These are phyloP conservation scores for Laburnicola sp. DNA, from an alignment of 2,329 filamentous ascomycete genomes.

Conservation along the genomic window DNA sequence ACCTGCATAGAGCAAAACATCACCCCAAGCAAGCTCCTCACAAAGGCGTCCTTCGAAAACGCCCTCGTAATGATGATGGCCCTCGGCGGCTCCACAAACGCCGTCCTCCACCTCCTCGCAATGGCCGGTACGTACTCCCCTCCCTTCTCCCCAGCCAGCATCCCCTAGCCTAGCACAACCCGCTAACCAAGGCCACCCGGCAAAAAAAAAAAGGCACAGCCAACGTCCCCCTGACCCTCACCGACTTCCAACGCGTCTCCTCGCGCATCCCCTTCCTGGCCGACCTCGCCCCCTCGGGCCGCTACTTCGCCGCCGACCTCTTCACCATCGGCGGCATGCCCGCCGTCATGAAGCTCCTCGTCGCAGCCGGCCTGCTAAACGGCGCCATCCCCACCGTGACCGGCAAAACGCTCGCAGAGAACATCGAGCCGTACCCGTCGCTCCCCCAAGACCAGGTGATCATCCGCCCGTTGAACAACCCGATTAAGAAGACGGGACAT, in stretches of 20 bases:
- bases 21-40: conserved; percentile 76
- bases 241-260: conserved; percentile 80
- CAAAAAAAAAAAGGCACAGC: conserved; percentile 59
- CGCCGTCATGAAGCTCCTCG: conserved; percentile 80
- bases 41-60: conserved; percentile 81
- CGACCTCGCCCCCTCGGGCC: conserved; percentile 79
- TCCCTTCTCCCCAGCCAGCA: conserved; percentile 75
- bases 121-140: conserved; percentile 87
- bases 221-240: conserved; percentile 73
- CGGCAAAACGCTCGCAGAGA: conserved; percentile 79
- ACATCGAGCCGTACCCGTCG: conserved; percentile 75
- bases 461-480: conserved; percentile 77
- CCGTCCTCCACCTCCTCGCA: conserved; percentile 83
- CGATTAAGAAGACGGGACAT: conserved; percentile 85
- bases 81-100: conserved; percentile 87
- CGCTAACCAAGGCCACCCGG: no score
- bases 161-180: conserved; percentile 48
- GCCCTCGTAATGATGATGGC: conserved; percentile 89
- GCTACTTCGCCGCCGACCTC: conserved; percentile 85
- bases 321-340: conserved; percentile 85
- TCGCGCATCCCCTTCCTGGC: conserved; percentile 85
- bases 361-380: conserved; percentile 74
- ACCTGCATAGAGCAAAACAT: conserved; percentile 82
- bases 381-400: conserved; percentile 80
- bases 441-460: conserved; percentile 79